Evolutionary conservation across 75 land plant species (phyloP).

Genomic region (Pinus tabuliformis): DNA sequence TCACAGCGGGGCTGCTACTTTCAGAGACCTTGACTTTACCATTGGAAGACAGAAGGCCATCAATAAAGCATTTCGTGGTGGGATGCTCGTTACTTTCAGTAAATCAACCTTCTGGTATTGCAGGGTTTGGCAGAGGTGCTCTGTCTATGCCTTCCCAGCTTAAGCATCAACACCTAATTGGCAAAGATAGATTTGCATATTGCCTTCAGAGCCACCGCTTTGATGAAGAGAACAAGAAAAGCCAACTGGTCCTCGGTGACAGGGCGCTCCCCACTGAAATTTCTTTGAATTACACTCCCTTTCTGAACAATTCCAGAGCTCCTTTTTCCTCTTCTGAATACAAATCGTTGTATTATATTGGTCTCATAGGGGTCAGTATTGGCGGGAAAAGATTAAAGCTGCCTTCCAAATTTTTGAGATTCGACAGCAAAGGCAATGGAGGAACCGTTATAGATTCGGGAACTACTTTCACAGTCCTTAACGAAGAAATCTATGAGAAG

Average conservation of each 20-base stretch:
- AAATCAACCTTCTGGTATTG: slow-evolving; percentile 39
- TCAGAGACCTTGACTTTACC: slow-evolving; percentile 33
- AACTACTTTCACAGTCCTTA: slow-evolving; percentile 46
- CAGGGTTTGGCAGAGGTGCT: slow-evolving; percentile 55
- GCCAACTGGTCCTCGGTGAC: slow-evolving; percentile 13
- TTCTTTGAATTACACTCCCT: slow-evolving; percentile 29
- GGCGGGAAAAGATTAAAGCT: slow-evolving; percentile 38
- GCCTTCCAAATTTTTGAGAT: slow-evolving; percentile 23
- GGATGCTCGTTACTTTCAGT: slow-evolving; percentile 56
- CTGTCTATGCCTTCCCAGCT: slow-evolving; percentile 53
- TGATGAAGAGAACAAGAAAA: slow-evolving; percentile 27
- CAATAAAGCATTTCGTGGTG: slow-evolving; percentile 21
- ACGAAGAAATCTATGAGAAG: slow-evolving; percentile 9
- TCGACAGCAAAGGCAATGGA: slow-evolving; percentile 30
- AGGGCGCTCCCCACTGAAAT: background rate
- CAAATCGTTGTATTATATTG: slow-evolving; percentile 49
- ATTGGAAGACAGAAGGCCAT: background rate
- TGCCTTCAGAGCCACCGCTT: slow-evolving; percentile 51
- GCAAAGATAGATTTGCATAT: slow-evolving; percentile 28
- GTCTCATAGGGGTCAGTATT: slow-evolving; percentile 29
- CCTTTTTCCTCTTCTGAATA: slow-evolving; percentile 2
- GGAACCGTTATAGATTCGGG: slow-evolving; percentile 76
- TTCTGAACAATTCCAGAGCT: slow-evolving; percentile 12
- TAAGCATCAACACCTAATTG: background rate
- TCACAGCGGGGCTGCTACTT: slow-evolving; percentile 43